Evolutionary conservation across 306 rosid species (phyloP), one percentile per base, ranked within the genome.

Genomic region (Cicer arietinum): DNA sequence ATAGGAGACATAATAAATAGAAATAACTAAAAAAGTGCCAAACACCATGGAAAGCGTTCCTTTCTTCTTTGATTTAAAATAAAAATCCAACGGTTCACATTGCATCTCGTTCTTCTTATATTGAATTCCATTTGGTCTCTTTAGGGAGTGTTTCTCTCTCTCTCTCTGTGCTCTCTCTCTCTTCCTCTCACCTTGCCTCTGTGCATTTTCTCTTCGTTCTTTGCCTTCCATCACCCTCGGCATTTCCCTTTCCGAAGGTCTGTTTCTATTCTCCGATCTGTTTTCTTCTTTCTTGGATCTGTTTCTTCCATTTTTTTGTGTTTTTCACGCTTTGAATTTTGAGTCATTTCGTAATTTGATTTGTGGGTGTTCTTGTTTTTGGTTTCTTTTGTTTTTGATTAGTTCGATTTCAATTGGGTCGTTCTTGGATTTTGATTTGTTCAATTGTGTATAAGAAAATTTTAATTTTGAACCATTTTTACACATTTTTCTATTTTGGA

Each of bases 61-160:
- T 42, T 17, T 9, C 50, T 4, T 80, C 40, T 25, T 3, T 7
- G 61, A 69, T 84, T 80, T 10, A 57, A 64, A 77, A 73, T 47
- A 12, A 17, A 14, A 70, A 87, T 86, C 94, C 68, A 79, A 90
- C 94, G 98, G 90, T 61, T 17, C 66, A 80, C 42, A 80, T 80
- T 69, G 41, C 90, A 69, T 82, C 85, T 58, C 56, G 9, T 70
- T 14, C 78, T 78, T 76, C 17, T 61, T 88, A 80, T 83, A 88
- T 82, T 79, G 18, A 57, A n/a, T 46, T 41, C 80, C 60, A 69
- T 74, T 81, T 64, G 76, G 80, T 74, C 54, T 50, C 72, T 35
- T 71, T 50, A 18, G 13, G 51, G 51, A 39, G 69, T 39, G 46
- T 80, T 78, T 20, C 81, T 54, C 50, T 63, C 69, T 60, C 66